phyloP scores from a whole-genome alignment of 306 rosid genomes.

The Mimosa pudica region DNA sequence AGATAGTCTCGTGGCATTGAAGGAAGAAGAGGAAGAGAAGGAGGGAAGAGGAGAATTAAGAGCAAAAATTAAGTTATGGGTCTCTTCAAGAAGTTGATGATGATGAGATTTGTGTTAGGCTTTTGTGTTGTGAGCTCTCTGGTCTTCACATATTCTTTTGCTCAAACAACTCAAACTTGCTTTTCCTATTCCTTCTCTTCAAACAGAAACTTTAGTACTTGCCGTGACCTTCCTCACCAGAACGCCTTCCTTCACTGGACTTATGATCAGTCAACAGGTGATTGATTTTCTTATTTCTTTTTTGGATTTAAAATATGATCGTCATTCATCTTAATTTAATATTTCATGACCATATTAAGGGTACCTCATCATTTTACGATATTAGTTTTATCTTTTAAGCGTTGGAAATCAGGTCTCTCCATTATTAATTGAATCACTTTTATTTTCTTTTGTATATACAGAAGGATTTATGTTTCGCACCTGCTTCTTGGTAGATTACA shows the following conservation, averaged over 20 bases:
- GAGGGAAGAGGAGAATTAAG: neutral
- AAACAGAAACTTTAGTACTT: slow-evolving; percentile 40
- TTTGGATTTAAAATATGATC: neutral
- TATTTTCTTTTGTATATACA: no score
- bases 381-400: neutral
- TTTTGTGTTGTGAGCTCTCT: slow-evolving; percentile 40
- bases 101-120: slow-evolving; percentile 31
- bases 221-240: slow-evolving; percentile 57
- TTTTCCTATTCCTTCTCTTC: slow-evolving; percentile 39
- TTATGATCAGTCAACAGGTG: slow-evolving; percentile 26
- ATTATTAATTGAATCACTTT: no score
- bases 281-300: neutral
- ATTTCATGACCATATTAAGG: neutral
- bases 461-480: neutral
- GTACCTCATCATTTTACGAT: neutral
- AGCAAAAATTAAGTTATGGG: slow-evolving; percentile 24
- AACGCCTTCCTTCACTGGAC: slow-evolving; percentile 72
- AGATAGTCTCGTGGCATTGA: neutral
- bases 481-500: neutral
- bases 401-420: neutral
- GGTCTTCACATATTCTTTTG: slow-evolving; percentile 36
- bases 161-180: slow-evolving; percentile 54
- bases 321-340: neutral
- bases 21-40: neutral
- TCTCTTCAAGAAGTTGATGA: neutral